Evolutionary conservation across 2,329 filamentous ascomycete genomes (phyloP), one percentile per base, ranked within the genome.

Genomic region (Microcyclospora tardicrescens): DNA sequence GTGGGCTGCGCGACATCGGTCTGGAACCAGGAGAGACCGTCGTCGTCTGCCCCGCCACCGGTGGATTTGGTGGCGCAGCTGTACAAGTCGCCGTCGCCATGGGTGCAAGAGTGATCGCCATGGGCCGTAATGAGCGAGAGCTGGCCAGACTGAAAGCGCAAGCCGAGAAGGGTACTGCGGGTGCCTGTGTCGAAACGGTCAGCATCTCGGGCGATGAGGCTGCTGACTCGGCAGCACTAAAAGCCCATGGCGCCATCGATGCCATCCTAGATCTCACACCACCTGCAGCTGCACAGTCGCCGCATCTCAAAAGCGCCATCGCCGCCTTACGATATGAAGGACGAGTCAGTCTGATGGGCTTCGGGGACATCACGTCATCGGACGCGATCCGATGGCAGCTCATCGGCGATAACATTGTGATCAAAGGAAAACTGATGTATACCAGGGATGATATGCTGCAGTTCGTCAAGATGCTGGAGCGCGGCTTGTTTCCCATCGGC

Each of bases 21-120:
- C 40, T 73, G 11, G 52, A 62, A 36, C 49, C 65, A 0, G 69
- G 70, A 3, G 66, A 73, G 43, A 69, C 62, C 0, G 55, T 75
- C 16, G 53, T 75, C 29, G 50, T 75, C 0, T 55, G 54, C 10
- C 71, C 71, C 0, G 71, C 70, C 6, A 73, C 69, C 0, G 71
- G 72, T 0, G 48, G 49, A 0, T 75, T 66, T 45, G 65, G 70
- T 0, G 64, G 69, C 5, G 65, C 64, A 0, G 69, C 60, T 0
- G 70, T 72, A 1, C 47, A 62, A 5, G 53, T 70, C 4, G 71
- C 71, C 0, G 42, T 69, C 0, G 66, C 68, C 0, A 62, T 73
- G 52, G 72, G 71, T 0, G 69, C 68, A 3, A 60, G 57, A 9
- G 71, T 75, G 2, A 62, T 75, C 28, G 71, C 72, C 0, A 59